Conservation (phyloP, 2,329 filamentous ascomycete species). For the Colletotrichum euphorbiae region DNA sequence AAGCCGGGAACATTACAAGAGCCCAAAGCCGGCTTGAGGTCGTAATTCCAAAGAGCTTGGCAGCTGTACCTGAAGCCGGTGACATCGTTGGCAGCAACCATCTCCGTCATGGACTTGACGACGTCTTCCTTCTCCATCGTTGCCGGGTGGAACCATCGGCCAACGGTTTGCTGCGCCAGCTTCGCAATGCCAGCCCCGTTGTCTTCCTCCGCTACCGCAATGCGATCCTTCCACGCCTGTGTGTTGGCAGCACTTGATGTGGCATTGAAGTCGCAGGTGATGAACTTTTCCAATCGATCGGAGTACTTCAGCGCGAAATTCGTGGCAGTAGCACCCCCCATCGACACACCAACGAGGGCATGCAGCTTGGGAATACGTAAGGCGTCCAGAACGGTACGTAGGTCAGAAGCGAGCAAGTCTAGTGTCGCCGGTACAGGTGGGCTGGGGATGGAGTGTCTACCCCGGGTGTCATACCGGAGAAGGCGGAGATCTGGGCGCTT, state of each 20-base stretch:
- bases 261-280: conserved; percentile 84
- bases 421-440: conserved; percentile 66
- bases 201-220: conserved; percentile 71
- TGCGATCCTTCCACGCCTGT: conserved; percentile 82
- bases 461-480: conserved; percentile 82
- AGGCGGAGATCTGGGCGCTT: conserved; percentile 75
- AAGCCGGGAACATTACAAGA: conserved; percentile 68
- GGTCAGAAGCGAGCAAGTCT: conserved; percentile 75
- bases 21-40: conserved; percentile 69
- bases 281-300: conserved; percentile 67
- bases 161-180: conserved; percentile 77
- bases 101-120: conserved; percentile 70
- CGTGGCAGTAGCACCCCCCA: conserved; percentile 83
- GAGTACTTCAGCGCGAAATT: conserved; percentile 78
- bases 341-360: conserved; percentile 79
- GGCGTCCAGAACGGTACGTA: conserved; percentile 73
- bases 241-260: conserved; percentile 79
- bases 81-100: conserved; percentile 77
- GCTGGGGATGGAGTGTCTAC: conserved; percentile 65
- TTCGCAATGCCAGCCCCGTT: conserved; percentile 69
- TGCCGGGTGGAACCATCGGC: conserved; percentile 80
- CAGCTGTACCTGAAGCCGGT: conserved; percentile 76
- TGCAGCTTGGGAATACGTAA: conserved; percentile 76
- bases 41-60: conserved; percentile 78
- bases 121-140: conserved; percentile 58